Percentiles rank a stretch among this genome's conserved stretches.
These are phyloP conservation scores for Malassezia furfur DNA, from an alignment of 1,284 basidiomycete species.

Conservation along the genomic window DNA sequence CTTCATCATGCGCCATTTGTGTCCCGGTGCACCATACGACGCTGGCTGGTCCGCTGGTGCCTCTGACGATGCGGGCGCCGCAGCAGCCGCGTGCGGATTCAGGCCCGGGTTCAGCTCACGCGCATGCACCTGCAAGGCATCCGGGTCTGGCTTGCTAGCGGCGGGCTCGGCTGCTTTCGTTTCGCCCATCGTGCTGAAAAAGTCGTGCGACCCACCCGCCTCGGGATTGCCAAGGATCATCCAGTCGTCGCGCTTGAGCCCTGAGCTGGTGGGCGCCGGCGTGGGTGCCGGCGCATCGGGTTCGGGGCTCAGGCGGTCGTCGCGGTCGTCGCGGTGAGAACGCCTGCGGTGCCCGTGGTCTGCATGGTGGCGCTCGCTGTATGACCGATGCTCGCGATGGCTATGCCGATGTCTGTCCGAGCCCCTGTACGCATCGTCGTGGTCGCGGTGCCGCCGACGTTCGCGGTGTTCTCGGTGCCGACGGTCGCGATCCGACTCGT, in stretches of 20 bases:
- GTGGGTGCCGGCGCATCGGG: background rate
- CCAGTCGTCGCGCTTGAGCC: slow-evolving; percentile 70
- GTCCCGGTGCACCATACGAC: slow-evolving; percentile 68
- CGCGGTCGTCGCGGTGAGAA: too few relatives aligned
- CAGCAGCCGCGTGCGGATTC: background rate
- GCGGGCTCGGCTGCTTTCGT: slow-evolving; percentile 54
- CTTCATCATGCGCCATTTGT: slow-evolving; percentile 96
- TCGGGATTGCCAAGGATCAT: slow-evolving; percentile 58
- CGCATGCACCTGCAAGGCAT: slow-evolving; percentile 55
- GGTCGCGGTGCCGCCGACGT: background rate
- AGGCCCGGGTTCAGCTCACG: slow-evolving; percentile 74
- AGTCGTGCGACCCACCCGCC: slow-evolving; percentile 40
- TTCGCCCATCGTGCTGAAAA: slow-evolving; percentile 69
- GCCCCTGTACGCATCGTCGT: too few relatives aligned
- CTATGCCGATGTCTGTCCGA: too few relatives aligned
- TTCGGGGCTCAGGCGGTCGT: too few relatives aligned
- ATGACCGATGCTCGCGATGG: background rate
- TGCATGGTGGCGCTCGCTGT: background rate
- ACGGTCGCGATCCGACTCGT: background rate
- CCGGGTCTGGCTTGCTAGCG: slow-evolving; percentile 59
- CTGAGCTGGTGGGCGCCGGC: background rate
- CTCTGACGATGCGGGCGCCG: background rate
- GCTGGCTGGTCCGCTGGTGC: slow-evolving; percentile 10
- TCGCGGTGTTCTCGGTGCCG: slow-evolving; percentile 3
- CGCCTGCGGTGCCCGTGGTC: too few relatives aligned